These are phyloP conservation scores for Botryotinia narcissicola DNA, from an alignment of 2,329 filamentous ascomycete genomes.

Conservation along the genomic window DNA sequence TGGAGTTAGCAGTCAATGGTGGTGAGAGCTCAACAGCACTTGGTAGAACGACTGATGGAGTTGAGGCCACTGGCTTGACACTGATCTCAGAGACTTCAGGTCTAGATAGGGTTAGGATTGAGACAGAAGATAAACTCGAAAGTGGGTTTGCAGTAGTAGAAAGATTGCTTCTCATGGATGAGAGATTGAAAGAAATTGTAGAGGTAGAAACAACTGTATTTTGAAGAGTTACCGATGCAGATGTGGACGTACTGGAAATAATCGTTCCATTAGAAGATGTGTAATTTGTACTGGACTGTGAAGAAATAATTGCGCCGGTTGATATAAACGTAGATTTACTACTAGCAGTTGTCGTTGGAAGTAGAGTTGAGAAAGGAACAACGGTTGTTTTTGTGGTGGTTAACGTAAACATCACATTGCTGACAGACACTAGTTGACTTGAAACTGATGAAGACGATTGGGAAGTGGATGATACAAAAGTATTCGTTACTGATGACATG, in stretches of 20 bases:
- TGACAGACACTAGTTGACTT: not conserved
- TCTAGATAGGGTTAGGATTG: not conserved
- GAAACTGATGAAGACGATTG: not conserved
- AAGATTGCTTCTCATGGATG: not conserved
- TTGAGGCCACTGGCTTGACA: constrained; percentile 27
- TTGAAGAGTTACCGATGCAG: not conserved
- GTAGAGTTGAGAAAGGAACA: not conserved
- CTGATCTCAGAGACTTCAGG: not conserved
- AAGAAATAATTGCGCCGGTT: not conserved
- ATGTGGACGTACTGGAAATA: not conserved
- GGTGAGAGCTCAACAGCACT: not conserved
- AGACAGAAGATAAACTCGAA: not conserved
- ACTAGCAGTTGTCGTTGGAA: not conserved
- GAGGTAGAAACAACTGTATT: constrained; percentile 4
- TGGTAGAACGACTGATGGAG: constrained; percentile 14
- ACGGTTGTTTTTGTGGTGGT: not conserved
- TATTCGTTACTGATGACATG: constrained; percentile 19
- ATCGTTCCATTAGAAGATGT: not conserved
- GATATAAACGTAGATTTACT: not conserved
- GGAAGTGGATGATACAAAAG: not conserved
- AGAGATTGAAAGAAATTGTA: not conserved
- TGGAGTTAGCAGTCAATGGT: not conserved
- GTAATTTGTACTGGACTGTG: not conserved
- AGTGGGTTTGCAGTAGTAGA: constrained; percentile 5
- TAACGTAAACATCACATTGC: not conserved